Evolutionary conservation across 345 rosid species (phyloP).

Genomic region (Bruguiera gymnorhiza): DNA sequence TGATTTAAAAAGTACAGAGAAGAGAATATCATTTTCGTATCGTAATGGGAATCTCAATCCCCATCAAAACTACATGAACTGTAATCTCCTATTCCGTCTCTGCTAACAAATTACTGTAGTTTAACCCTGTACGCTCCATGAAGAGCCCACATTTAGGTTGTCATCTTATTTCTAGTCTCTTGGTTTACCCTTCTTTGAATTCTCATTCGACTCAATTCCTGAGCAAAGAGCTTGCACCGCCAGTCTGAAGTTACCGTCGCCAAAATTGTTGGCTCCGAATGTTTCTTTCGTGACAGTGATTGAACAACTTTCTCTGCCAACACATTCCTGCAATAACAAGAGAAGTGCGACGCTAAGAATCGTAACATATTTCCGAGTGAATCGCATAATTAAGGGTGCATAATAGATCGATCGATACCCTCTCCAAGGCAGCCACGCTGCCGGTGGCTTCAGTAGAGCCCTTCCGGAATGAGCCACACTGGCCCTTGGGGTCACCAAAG

Average conservation of each 20-base stretch:
- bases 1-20: too few species aligned
- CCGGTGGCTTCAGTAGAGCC: neutral
- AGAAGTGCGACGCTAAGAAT: neutral
- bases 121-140: too few species aligned
- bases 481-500: conserved; percentile 15
- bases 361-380: too few species aligned
- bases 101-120: too few species aligned
- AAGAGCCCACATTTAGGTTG: too few species aligned
- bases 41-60: too few species aligned
- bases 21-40: too few species aligned
- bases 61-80: too few species aligned
- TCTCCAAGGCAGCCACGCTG: neutral
- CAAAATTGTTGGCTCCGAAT: neutral
- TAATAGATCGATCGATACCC: neutral
- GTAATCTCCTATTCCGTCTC: too few species aligned
- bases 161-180: too few species aligned
- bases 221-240: conserved; percentile 9
- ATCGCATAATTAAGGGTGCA: neutral
- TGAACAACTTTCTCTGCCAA: conserved; percentile 2
- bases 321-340: neutral
- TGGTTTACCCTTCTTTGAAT: too few species aligned
- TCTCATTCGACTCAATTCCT: too few species aligned
- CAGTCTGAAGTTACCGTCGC: neutral
- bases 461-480: conserved; percentile 3
- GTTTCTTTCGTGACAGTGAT: neutral